These are phyloP conservation scores for Penicillium sumatraense DNA, from an alignment of 2,329 filamentous ascomycete species.

Conservation along the genomic window DNA sequence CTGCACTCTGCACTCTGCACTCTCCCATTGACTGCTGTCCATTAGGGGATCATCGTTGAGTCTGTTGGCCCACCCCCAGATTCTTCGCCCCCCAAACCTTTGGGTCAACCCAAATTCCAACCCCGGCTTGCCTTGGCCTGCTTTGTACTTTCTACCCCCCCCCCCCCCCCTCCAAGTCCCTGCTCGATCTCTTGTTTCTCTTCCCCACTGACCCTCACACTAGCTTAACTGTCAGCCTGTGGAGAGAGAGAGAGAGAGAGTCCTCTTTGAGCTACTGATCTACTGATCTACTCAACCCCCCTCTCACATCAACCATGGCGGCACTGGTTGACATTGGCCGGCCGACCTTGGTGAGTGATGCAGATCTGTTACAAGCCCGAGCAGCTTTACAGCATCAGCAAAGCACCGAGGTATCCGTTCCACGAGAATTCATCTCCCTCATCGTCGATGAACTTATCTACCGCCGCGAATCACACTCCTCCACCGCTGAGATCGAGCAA, in stretches of 20 bases:
- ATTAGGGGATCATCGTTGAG: too few relatives aligned
- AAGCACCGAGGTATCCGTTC: constrained; percentile 24
- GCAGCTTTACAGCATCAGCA: constrained; percentile 29
- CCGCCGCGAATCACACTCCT: constrained; percentile 26
- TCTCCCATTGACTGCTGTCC: background rate
- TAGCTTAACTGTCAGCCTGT: too few relatives aligned
- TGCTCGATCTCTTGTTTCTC: background rate
- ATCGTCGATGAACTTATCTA: constrained; percentile 31
- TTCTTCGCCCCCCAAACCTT: background rate
- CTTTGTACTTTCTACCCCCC: background rate
- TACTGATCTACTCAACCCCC: background rate
- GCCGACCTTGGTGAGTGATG: constrained; percentile 24
- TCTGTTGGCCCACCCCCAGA: background rate
- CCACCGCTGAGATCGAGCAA: constrained; percentile 24
- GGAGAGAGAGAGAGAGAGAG: too few relatives aligned
- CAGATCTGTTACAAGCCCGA: constrained; percentile 28
- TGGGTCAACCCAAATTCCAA: background rate
- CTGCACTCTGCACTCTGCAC: background rate
- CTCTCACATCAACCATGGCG: constrained; percentile 16
- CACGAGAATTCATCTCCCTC: constrained; percentile 27
- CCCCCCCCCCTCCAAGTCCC: background rate
- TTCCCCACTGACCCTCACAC: background rate
- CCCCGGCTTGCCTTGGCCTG: background rate
- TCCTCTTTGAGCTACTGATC: too few relatives aligned
- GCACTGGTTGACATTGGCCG: constrained; percentile 20